Percentiles rank a stretch among this genome's conserved stretches.
These are phyloP conservation scores for Penicillium psychrofluorescens DNA, from an alignment of 495 filamentous ascomycete species.

Conservation along the genomic window DNA sequence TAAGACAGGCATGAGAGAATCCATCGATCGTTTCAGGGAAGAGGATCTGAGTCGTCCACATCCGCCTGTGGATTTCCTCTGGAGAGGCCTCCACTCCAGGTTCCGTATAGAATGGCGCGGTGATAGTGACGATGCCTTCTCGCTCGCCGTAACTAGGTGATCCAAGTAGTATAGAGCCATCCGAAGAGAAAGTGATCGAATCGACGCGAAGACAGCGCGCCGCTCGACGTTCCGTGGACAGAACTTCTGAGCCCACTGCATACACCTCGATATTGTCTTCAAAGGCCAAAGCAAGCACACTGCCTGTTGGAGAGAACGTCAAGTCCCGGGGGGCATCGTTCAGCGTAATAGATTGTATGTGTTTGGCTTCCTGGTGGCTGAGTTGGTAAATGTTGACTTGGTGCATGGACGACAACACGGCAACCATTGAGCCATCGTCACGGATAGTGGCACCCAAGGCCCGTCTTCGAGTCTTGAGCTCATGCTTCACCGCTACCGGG, in stretches of 20 bases:
- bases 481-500: constrained; percentile 57
- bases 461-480: constrained; percentile 71
- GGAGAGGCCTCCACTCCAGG: constrained; percentile 37
- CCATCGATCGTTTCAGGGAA: constrained; percentile 72
- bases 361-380: constrained; percentile 49
- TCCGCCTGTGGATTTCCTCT: constrained; percentile 61
- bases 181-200: constrained; percentile 70
- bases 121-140: constrained; percentile 68
- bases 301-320: constrained; percentile 70
- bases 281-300: constrained; percentile 80
- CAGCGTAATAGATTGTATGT: constrained; percentile 61
- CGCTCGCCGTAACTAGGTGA: constrained; percentile 58
- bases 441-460: constrained; percentile 72
- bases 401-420: constrained; percentile 73
- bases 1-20: constrained; percentile 67
- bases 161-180: constrained; percentile 79
- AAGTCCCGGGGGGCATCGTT: constrained; percentile 73
- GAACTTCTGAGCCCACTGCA: constrained; percentile 55
- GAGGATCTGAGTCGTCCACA: constrained; percentile 86
- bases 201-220: constrained; percentile 80
- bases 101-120: constrained; percentile 67
- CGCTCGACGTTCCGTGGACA: constrained; percentile 62
- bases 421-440: constrained; percentile 70
- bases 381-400: constrained; percentile 78
- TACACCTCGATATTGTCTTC: constrained; percentile 82